Evolutionary conservation across 2,329 filamentous ascomycete genomes (phyloP).

Genomic region (Exophiala aquamarina): DNA sequence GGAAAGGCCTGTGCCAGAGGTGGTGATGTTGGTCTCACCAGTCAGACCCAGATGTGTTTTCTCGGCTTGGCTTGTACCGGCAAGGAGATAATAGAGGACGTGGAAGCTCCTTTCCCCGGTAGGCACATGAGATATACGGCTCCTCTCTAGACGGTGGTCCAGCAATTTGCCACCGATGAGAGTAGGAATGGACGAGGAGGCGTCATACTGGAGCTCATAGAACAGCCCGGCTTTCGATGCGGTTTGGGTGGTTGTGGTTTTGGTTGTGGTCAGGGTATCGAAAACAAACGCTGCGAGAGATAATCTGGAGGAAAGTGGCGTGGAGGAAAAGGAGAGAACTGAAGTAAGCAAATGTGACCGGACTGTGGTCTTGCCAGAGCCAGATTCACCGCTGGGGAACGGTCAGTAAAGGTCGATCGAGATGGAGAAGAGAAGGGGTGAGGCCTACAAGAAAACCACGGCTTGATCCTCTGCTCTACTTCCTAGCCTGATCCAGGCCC

Average conservation of each 20-base stretch:
- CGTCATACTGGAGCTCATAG: slow-evolving; percentile 96
- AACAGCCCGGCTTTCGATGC: slow-evolving; percentile 95
- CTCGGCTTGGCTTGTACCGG: slow-evolving; percentile 86
- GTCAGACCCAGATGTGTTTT: slow-evolving; percentile 78
- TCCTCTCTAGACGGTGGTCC: slow-evolving; percentile 89
- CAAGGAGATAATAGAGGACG: slow-evolving; percentile 89
- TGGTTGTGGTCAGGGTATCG: slow-evolving; percentile 93
- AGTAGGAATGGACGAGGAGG: slow-evolving; percentile 77
- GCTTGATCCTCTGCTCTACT: slow-evolving; percentile 91
- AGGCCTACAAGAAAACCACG: slow-evolving; percentile 81
- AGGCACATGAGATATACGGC: slow-evolving; percentile 85
- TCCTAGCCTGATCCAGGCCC: slow-evolving; percentile 82
- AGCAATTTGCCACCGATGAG: slow-evolving; percentile 92
- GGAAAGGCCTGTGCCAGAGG: slow-evolving; percentile 44
- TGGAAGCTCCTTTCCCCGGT: slow-evolving; percentile 97
- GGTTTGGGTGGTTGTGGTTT: slow-evolving; percentile 90
- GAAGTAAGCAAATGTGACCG: slow-evolving; percentile 84
- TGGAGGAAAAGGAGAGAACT: slow-evolving; percentile 84
- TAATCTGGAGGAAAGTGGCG: slow-evolving; percentile 87
- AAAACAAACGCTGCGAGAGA: slow-evolving; percentile 94
- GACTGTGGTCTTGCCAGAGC: slow-evolving; percentile 92
- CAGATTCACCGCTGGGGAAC: slow-evolving; percentile 80
- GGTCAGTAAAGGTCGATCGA: slow-evolving; percentile 25
- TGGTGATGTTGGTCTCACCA: slow-evolving; percentile 40
- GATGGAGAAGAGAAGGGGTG: slow-evolving; percentile 22